phyloP scores from a whole-genome alignment of 352 stramenopile genomes.

The Stephanocyclus meneghinianus region DNA sequence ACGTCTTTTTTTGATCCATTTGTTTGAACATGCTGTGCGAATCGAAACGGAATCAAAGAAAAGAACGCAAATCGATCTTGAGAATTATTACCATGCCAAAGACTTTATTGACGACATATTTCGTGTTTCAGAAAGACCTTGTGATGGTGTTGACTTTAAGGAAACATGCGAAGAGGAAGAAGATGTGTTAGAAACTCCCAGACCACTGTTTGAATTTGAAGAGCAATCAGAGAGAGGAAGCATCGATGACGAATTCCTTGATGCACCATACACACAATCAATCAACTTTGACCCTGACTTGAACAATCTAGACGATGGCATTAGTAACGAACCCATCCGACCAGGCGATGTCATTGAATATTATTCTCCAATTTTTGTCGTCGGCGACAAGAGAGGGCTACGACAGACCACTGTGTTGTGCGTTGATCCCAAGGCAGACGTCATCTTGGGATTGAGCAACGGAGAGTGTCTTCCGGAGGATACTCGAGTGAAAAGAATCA shows the following conservation, averaged over 20 bases:
- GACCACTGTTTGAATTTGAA: constrained; percentile 7
- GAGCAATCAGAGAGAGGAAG: neutral
- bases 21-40: constrained; percentile 21
- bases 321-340: constrained; percentile 49
- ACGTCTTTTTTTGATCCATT: constrained; percentile 14
- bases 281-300: constrained; percentile 26
- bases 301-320: constrained; percentile 14
- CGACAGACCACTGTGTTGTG: constrained; percentile 40
- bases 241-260: constrained; percentile 23
- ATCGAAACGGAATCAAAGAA: constrained; percentile 12
- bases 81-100: constrained; percentile 20
- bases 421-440: constrained; percentile 23
- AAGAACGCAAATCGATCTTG: constrained; percentile 16
- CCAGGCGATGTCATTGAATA: constrained; percentile 59
- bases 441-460: constrained; percentile 47
- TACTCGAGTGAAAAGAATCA: constrained; percentile 42
- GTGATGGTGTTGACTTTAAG: neutral
- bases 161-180: constrained; percentile 6
- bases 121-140: neutral
- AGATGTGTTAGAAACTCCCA: neutral
- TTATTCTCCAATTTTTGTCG: constrained; percentile 50
- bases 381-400: constrained; percentile 32
- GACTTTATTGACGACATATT: neutral
- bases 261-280: constrained; percentile 36
- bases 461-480: constrained; percentile 47